Evolutionary conservation across 2,329 filamentous ascomycete species (phyloP).

Genomic region (Fusarium transvaalense): DNA sequence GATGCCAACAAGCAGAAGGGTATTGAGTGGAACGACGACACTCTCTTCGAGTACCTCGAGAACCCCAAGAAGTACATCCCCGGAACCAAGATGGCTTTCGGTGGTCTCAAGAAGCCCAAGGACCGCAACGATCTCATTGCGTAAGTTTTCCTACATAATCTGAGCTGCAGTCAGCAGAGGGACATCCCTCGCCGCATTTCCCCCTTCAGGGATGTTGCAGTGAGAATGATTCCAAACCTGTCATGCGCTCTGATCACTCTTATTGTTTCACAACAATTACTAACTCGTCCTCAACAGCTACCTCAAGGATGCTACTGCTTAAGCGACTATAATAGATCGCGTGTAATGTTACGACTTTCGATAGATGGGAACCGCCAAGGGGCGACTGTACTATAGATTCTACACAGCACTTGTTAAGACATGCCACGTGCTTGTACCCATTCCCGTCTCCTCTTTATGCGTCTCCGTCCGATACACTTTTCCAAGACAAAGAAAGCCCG

Average conservation of each 20-base stretch:
- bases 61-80: conserved; percentile 99
- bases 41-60: conserved; percentile 98
- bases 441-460: conserved; percentile 53
- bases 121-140: conserved; percentile 99
- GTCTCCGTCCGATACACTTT: conserved; percentile 37
- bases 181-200: background rate
- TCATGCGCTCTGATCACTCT: background rate
- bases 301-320: conserved; percentile 78
- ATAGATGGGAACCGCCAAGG: conserved; percentile 54
- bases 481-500: conserved; percentile 29
- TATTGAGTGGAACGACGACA: conserved; percentile 86
- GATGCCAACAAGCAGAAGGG: conserved; percentile 99
- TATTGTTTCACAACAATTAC: conserved; percentile 4
- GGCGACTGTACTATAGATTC: conserved; percentile 58
- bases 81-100: conserved; percentile 99
- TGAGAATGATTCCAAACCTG: background rate
- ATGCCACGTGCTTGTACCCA: conserved; percentile 53
- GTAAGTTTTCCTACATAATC: conserved; percentile 66
- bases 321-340: conserved; percentile 57
- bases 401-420: conserved; percentile 49
- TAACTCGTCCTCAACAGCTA: conserved; percentile 60
- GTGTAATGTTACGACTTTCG: conserved; percentile 54
- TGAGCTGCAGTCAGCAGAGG: background rate
- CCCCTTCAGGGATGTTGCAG: background rate
- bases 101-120: conserved; percentile 99